phyloP scores from a whole-genome alignment of 1,139 yeast species.

The Candida pseudocylindracea region DNA sequence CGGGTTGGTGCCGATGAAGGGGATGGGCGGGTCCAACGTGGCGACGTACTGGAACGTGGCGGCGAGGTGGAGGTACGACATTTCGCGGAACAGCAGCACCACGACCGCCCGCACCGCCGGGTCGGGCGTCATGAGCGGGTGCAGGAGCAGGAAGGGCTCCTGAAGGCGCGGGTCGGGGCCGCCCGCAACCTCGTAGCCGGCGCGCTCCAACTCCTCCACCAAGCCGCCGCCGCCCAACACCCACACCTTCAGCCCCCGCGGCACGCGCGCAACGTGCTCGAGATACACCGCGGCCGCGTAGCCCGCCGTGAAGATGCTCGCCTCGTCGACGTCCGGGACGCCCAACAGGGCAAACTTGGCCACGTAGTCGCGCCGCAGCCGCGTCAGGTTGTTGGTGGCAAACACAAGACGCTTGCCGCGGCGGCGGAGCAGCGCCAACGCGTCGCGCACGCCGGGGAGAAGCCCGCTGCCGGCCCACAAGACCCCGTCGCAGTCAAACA shows the following conservation, averaged over 20 bases:
- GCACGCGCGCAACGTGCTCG: slow-evolving; percentile 47
- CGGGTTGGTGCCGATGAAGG: slow-evolving; percentile 84
- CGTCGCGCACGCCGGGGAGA: slow-evolving; percentile 17
- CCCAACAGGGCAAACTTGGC: slow-evolving; percentile 62
- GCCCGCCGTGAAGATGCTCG: slow-evolving; percentile 77
- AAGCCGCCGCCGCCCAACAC: slow-evolving; percentile 24
- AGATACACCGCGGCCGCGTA: slow-evolving; percentile 82
- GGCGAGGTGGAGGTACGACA: slow-evolving; percentile 57
- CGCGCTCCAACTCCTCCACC: slow-evolving; percentile 5
- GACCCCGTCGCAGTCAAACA: slow-evolving; percentile 26
- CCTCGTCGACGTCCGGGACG: slow-evolving; percentile 31
- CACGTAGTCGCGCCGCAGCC: slow-evolving; percentile 59
- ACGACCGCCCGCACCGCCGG: slow-evolving; percentile 40
- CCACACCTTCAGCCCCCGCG: slow-evolving; percentile 36
- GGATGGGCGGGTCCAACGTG: slow-evolving; percentile 33
- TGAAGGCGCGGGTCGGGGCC: background rate
- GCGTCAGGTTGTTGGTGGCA: slow-evolving; percentile 90
- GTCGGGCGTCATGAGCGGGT: slow-evolving; percentile 11
- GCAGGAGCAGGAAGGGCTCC: background rate
- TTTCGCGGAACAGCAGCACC: slow-evolving; percentile 83
- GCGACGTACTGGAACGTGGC: slow-evolving; percentile 60
- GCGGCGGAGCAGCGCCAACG: slow-evolving; percentile 12
- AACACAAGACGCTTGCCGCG: slow-evolving; percentile 44
- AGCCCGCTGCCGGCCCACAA: slow-evolving; percentile 25
- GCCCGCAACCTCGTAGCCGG: slow-evolving; percentile 10